phyloP scores from a whole-genome alignment of 768 basidiomycete genomes.

The Myochromella boudieri region DNA sequence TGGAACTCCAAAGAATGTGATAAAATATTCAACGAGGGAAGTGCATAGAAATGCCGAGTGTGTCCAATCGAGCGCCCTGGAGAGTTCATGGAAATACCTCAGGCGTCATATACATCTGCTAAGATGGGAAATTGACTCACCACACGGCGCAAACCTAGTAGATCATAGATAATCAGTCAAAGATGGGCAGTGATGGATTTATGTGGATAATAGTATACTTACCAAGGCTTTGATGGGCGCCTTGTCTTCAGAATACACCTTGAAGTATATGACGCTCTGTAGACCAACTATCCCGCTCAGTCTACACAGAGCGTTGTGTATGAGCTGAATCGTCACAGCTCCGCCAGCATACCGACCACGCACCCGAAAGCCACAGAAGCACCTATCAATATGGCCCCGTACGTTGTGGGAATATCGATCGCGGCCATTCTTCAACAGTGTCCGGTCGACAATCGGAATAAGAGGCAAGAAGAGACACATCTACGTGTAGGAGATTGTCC shows the following conservation, averaged over 20 bases:
- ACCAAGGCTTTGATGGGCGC: conserved; percentile 20
- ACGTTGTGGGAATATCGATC: conserved; percentile 7
- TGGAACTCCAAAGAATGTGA: conserved; percentile 19
- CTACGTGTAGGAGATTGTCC: too few species aligned
- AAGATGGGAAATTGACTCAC: conserved; percentile 1
- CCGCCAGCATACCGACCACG: conserved; percentile 1
- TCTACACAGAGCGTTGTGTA: conserved; percentile 8
- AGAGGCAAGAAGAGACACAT: not conserved
- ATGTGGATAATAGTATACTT: not conserved
- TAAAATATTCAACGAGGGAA: conserved; percentile 21
- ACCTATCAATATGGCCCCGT: conserved; percentile 23
- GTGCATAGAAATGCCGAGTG: conserved; percentile 21
- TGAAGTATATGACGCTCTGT: conserved; percentile 27
- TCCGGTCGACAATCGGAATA: not conserved
- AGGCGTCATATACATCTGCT: not conserved
- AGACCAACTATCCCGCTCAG: conserved; percentile 23
- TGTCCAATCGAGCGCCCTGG: conserved; percentile 20
- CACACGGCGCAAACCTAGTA: conserved; percentile 15
- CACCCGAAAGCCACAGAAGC: conserved; percentile 23
- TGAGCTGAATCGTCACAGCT: not conserved
- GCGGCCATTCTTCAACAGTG: conserved; percentile 3
- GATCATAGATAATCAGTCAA: too few species aligned
- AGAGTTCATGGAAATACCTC: not conserved
- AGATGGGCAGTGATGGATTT: not conserved
- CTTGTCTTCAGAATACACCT: conserved; percentile 21